Evolutionary conservation across 2,329 filamentous ascomycete species (phyloP).

Genomic region (Dendryphion nanum): DNA sequence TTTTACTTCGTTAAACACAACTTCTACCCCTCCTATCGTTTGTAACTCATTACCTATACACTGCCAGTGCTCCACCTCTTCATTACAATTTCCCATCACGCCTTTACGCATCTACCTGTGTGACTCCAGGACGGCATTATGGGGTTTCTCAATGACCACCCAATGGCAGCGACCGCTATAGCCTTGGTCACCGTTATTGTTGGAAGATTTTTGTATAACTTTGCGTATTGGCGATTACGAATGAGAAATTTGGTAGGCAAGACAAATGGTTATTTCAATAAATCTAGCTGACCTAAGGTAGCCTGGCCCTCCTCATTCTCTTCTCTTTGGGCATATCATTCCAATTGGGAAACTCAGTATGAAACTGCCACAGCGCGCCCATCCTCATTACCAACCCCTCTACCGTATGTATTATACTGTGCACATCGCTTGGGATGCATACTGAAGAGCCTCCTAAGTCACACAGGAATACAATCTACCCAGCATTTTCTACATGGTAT

Average conservation of each 20-base stretch:
- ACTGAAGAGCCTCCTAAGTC: too few species aligned
- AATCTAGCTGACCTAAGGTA: too few species aligned
- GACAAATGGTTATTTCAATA: too few species aligned
- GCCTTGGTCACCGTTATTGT: conserved; percentile 10
- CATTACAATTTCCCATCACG: too few species aligned
- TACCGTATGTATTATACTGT: too few species aligned
- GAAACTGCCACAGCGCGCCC: conserved; percentile 32
- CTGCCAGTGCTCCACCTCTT: too few species aligned
- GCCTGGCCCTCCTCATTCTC: conserved; percentile 38
- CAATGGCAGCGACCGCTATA: conserved; percentile 5
- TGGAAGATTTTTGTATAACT: conserved; percentile 1
- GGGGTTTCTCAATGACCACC: conserved; percentile 11
- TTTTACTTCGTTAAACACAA: too few species aligned
- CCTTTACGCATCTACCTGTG: too few species aligned
- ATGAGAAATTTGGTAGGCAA: conserved; percentile 11
- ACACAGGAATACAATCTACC: conserved; percentile 39
- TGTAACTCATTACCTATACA: too few species aligned
- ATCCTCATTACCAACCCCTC: too few species aligned
- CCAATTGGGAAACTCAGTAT: conserved; percentile 32
- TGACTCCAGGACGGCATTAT: conserved; percentile 9
- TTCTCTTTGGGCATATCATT: conserved; percentile 36
- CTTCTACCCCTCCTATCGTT: too few species aligned
- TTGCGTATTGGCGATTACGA: conserved; percentile 7
- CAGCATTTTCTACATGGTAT: conserved; percentile 40
- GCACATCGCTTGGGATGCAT: too few species aligned